Conservation (phyloP, 2,329 filamentous ascomycete species). For the Pseudogymnoascus sp. region DNA sequence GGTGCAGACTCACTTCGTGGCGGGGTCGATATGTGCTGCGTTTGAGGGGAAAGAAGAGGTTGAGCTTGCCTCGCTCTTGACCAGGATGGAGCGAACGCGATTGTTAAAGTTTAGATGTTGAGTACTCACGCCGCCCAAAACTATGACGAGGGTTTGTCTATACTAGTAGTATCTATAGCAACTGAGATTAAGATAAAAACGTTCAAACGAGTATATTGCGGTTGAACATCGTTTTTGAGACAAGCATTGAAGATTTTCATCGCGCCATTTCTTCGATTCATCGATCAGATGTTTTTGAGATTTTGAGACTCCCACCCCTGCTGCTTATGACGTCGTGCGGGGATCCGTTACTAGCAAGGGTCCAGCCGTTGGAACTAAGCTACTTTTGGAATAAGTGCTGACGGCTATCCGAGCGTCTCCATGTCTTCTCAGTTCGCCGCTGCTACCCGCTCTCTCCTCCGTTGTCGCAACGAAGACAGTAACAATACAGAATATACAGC, state of each 20-base stretch:
- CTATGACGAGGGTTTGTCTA: background rate
- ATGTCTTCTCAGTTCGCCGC: conserved; percentile 1
- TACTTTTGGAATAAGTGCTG: background rate
- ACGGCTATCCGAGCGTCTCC: background rate
- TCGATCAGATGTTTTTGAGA: background rate
- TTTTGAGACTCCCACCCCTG: background rate
- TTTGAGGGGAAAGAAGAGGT: background rate
- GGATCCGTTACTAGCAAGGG: background rate
- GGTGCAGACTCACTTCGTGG: background rate
- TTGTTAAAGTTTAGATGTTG: background rate
- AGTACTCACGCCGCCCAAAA: background rate
- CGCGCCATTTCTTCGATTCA: background rate
- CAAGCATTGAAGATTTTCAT: background rate
- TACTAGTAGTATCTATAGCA: background rate
- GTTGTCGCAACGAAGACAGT: background rate
- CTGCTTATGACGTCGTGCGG: conserved; percentile 2
- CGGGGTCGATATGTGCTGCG: background rate
- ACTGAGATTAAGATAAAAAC: background rate
- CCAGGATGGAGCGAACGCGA: background rate
- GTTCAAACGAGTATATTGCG: background rate
- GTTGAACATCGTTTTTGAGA: background rate
- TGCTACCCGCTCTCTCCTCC: conserved; percentile 4
- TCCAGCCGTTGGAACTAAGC: background rate
- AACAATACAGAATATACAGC: background rate
- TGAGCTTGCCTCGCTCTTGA: background rate